Evolutionary conservation across 306 rosid species (phyloP), one percentile per base, ranked within the genome.

Genomic region (Vicia faba): DNA sequence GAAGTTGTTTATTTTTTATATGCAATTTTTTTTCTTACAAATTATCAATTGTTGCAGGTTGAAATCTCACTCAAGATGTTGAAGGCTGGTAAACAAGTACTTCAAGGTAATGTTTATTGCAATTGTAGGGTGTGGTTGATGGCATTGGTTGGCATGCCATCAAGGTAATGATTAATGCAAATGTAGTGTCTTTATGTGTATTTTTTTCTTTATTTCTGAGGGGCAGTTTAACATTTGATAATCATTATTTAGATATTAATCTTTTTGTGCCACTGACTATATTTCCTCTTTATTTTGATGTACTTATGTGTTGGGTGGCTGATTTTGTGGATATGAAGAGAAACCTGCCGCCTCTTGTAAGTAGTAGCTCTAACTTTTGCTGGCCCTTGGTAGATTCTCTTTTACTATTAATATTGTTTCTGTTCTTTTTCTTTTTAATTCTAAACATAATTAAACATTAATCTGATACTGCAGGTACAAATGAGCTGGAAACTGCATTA

Each of bases 281-380:
- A 19, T 53, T 66, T 76, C 16, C 12, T 61, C 45, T 64, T 75
- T 84, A 69, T 68, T 64, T 57, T 72, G 50, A 63, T 70, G 40
- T 75, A 13, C 40, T 64, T 54, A 45, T 64, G 74, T 64, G 54
- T 63, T 79, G 80, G 79, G 60, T 75, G 84, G 75, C 78, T 60
- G 73, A 77, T 76, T 78, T 80, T 82, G 74, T 36, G 87, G 78
- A 61, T 76, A 70, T 79, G 83, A 87, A 92, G 98, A 92, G 84
- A 92, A 92, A 81, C 96, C 98, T 2, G 98, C 98, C 0, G 96
- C 93, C 70, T 68, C 96, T 61, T 67, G 98, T 92, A 84, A 89
- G 96, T 86, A 41, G 43, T 51, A 60, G 10, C 48, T 64, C n/a
- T 72, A 44, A 12, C 45, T 57, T 61, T 73, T 25, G 54, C n/a